Percentiles rank a stretch among this genome's conserved stretches.
Conservation (phyloP, 192 early-diverging fungal species). For the Piromyces finnis region DNA sequence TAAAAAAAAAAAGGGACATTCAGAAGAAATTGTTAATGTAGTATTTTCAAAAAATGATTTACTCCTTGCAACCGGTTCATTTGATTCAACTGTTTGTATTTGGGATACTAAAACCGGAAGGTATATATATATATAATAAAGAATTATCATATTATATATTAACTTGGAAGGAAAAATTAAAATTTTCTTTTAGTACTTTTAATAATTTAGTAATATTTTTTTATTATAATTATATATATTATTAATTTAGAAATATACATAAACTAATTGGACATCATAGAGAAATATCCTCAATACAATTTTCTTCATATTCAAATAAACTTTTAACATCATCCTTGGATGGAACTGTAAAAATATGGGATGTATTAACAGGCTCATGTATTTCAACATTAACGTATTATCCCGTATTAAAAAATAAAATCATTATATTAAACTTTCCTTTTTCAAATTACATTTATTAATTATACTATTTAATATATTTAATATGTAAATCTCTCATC, state of each 20-base stretch:
- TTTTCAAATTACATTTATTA: too few relatives aligned
- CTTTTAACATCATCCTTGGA: slow-evolving; percentile 23
- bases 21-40: slow-evolving; percentile 16
- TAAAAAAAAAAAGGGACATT: slow-evolving; percentile 18
- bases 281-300: slow-evolving; percentile 17
- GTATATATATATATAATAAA: background rate
- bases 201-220: background rate
- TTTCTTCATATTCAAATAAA: slow-evolving; percentile 5
- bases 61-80: slow-evolving; percentile 24
- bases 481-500: too few relatives aligned
- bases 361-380: slow-evolving; percentile 10
- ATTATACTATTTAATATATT: too few relatives aligned
- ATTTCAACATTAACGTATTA: slow-evolving; percentile 12
- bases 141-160: too few relatives aligned
- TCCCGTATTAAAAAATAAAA: background rate
- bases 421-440: too few relatives aligned
- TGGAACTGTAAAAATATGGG: slow-evolving; percentile 24
- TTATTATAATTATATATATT: background rate
- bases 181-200: too few relatives aligned
- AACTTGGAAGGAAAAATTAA: too few relatives aligned
- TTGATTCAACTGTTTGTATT: slow-evolving; percentile 25
- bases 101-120: slow-evolving; percentile 17
- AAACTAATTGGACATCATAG: slow-evolving; percentile 29
- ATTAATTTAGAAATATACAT: slow-evolving; percentile 12
- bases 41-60: slow-evolving; percentile 10